phyloP scores from a whole-genome alignment of 805 yeast genomes.

The Yarrowia sp. region DNA sequence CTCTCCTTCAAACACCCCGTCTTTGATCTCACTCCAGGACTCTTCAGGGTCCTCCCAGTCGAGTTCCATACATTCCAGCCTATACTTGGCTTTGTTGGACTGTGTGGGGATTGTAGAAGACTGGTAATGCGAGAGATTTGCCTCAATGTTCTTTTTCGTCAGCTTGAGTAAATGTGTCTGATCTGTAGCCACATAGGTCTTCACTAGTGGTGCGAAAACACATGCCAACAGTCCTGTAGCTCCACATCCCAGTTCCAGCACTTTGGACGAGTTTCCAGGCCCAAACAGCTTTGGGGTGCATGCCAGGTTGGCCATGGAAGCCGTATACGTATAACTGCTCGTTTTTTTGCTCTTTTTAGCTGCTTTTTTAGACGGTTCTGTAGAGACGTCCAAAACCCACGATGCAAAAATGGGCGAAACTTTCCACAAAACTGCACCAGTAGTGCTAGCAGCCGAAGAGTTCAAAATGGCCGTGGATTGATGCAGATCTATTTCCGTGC shows the following conservation, averaged over 20 bases:
- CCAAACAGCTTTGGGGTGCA: conserved; percentile 29
- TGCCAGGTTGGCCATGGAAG: neutral
- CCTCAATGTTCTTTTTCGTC: conserved; percentile 55
- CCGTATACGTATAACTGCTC: conserved; percentile 21
- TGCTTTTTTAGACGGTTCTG: neutral
- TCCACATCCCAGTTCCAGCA: conserved; percentile 69
- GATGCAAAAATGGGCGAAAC: conserved; percentile 58
- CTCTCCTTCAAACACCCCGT: conserved; percentile 40
- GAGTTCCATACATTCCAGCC: conserved; percentile 56
- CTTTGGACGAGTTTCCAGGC: conserved; percentile 47
- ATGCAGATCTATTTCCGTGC: conserved; percentile 18
- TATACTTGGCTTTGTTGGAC: conserved; percentile 20
- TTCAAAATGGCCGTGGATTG: conserved; percentile 29
- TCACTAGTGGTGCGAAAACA: conserved; percentile 51
- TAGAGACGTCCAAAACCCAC: conserved; percentile 55
- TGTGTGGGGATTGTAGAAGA: conserved; percentile 43
- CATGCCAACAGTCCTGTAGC: conserved; percentile 60
- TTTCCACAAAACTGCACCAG: conserved; percentile 72
- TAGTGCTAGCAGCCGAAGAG: conserved; percentile 50
- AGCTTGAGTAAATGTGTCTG: conserved; percentile 62
- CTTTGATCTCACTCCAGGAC: conserved; percentile 48
- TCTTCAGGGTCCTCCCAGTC: conserved; percentile 66
- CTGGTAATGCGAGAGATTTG: conserved; percentile 50
- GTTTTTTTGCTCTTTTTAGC: neutral
- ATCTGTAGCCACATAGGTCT: conserved; percentile 62